Percentiles rank a stretch among this genome's conserved stretches.
Evolutionary conservation across 768 basidiomycete species (phyloP).

Genomic region (Mycena belliarum): DNA sequence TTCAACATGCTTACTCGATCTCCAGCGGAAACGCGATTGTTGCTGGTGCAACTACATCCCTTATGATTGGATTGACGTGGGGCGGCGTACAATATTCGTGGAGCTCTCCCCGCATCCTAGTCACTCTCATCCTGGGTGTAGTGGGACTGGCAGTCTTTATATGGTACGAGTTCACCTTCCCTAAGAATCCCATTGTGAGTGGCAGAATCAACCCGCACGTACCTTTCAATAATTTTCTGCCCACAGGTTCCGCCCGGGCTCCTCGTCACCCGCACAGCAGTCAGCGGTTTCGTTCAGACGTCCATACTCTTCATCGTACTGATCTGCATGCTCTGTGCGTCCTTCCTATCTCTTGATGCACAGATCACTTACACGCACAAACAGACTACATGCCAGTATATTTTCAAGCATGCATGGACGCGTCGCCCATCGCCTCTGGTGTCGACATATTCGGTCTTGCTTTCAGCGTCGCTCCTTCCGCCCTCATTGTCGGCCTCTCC

Average conservation of each 20-base stretch:
- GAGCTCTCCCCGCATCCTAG: constrained; percentile 34
- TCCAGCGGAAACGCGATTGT: constrained; percentile 36
- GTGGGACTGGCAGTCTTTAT: constrained; percentile 35
- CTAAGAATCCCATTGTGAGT: constrained; percentile 33
- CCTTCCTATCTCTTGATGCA: background rate
- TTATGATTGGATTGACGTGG: constrained; percentile 40
- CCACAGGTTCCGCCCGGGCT: constrained; percentile 4
- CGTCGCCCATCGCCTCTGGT: constrained; percentile 33
- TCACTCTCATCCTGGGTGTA: constrained; percentile 38
- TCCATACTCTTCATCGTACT: constrained; percentile 5
- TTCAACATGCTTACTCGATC: background rate
- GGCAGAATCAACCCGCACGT: background rate
- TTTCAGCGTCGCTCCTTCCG: constrained; percentile 10
- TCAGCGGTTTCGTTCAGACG: constrained; percentile 13
- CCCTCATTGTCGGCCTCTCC: constrained; percentile 32
- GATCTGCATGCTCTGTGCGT: constrained; percentile 1
- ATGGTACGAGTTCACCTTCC: constrained; percentile 32
- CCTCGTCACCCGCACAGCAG: constrained; percentile 2
- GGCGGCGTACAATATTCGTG: constrained; percentile 40
- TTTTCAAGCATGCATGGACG: constrained; percentile 42
- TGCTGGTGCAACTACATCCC: constrained; percentile 29
- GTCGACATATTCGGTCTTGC: constrained; percentile 30
- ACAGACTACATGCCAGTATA: constrained; percentile 44
- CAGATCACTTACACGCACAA: background rate
- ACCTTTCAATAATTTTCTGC: constrained; percentile 22